phyloP scores from a whole-genome alignment of 805 yeast species.

The Ogataea paradorogensis region DNA sequence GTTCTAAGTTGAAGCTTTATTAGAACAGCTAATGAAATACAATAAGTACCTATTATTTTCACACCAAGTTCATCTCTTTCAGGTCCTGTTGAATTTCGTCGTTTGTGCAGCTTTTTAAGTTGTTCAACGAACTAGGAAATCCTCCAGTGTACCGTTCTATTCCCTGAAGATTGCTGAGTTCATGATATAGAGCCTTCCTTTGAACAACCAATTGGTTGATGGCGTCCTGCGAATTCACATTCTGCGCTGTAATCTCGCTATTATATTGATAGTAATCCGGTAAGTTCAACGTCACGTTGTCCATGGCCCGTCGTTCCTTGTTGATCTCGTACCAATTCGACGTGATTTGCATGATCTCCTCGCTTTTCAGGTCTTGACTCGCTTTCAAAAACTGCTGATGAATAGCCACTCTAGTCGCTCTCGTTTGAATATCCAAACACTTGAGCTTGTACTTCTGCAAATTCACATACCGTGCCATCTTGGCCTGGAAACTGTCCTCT shows the following conservation, averaged over 20 bases:
- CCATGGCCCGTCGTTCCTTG: constrained; percentile 81
- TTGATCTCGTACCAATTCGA: constrained; percentile 89
- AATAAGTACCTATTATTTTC: constrained; percentile 11
- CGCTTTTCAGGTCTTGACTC: constrained; percentile 61
- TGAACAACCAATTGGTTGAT: constrained; percentile 55
- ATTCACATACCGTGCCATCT: constrained; percentile 39
- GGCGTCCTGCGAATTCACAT: constrained; percentile 22
- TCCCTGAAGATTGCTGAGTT: constrained; percentile 69
- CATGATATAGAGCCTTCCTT: constrained; percentile 62
- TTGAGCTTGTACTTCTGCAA: constrained; percentile 62
- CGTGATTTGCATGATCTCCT: constrained; percentile 70
- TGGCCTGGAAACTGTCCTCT: constrained; percentile 69
- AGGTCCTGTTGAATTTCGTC: constrained; percentile 78
- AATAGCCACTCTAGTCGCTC: constrained; percentile 70
- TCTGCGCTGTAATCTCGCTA: constrained; percentile 24
- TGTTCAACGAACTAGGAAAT: constrained; percentile 77
- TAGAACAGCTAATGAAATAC: constrained; percentile 22
- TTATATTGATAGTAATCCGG: constrained; percentile 41
- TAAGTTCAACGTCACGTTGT: constrained; percentile 54
- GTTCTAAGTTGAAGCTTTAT: constrained; percentile 38
- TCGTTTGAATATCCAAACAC: constrained; percentile 77
- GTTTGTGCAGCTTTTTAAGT: constrained; percentile 57
- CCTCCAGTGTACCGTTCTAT: constrained; percentile 59
- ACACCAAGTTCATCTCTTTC: constrained; percentile 51
- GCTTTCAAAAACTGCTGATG: constrained; percentile 81